Base-by-base conservation (phyloP, 495 filamentous ascomycete species). In the Podospora sp. region DNA sequence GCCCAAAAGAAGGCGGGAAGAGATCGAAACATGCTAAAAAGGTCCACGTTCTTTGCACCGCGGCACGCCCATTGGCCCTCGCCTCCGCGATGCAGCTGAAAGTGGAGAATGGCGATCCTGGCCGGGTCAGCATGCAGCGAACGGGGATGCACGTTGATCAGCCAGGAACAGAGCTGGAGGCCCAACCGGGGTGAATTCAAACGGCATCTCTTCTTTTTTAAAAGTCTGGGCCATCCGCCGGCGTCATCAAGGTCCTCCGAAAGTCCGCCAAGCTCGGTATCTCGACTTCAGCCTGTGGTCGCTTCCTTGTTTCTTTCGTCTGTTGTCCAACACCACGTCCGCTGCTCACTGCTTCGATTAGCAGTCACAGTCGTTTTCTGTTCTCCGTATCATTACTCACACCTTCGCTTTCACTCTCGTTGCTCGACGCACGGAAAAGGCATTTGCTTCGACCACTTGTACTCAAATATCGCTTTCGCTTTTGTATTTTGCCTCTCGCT, bases 21-120 rank as follows among this genome's bases (percentile, higher is more conserved):
- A n/a, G 51, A 63, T 25, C 61, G 46, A 63, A 63, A 53, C 61
- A 63, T 63, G 61, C 61, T 29, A 53, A 63, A 63, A 33, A 26
- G 24, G 51, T n/a, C 7, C 56, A 59, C 25, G 5, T 14, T 60
- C 59, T 55, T 2, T 7, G n/a, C 1, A 36, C 12, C 51, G 53
- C 49, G 49, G 50, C 50, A 21, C 63, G 5, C 29, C 63, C 26
- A 65, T 65, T 65, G 63, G 63, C 56, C 25, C 21, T 59, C 11
- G 22, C 56, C 16, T 20, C 56, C 25, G 52, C 21, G 8, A 11
- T 61, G 27, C 27, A 22, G 29, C 4, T 33, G 29, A 8, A 33
- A 8, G 4, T 6, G 5, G 12, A 6, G 40, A 6, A 46, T 11
- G 16, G 40, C 40, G 40, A 46, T 46, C 40, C 40, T 46, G 5